phyloP scores from a whole-genome alignment of 2,329 filamentous ascomycete species.

The Zasmidium cellare region DNA sequence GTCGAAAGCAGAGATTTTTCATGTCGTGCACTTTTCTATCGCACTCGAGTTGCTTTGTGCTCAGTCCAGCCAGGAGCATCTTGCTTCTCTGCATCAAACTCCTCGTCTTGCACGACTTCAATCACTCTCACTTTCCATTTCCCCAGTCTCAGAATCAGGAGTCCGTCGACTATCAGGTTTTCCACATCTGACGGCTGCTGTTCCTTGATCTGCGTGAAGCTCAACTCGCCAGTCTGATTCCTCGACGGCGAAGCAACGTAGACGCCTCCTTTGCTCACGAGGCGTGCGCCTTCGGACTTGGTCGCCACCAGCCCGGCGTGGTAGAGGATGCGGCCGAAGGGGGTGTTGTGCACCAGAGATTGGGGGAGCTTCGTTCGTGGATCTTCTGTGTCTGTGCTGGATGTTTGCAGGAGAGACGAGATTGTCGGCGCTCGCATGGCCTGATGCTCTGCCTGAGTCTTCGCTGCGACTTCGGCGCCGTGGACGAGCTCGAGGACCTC shows the following conservation, averaged over 20 bases:
- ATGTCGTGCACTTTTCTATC: no score
- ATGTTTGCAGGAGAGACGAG: constrained; percentile 12
- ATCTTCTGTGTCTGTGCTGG: constrained; percentile 13
- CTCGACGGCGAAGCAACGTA: constrained; percentile 38
- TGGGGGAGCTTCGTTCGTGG: constrained; percentile 30
- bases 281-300: constrained; percentile 32
- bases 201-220: constrained; percentile 62
- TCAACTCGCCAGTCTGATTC: constrained; percentile 49
- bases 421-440: constrained; percentile 39
- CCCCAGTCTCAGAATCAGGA: constrained; percentile 58
- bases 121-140: constrained; percentile 63
- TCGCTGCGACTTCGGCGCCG: constrained; percentile 63
- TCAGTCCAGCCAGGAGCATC: constrained; percentile 54
- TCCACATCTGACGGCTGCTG: constrained; percentile 61
- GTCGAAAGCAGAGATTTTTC: no score
- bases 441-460: constrained; percentile 60
- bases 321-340: constrained; percentile 33
- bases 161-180: constrained; percentile 58
- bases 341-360: constrained; percentile 27
- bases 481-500: constrained; percentile 83
- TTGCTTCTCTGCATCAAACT: constrained; percentile 49
- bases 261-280: constrained; percentile 33
- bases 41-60: constrained; percentile 8
- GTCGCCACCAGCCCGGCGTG: constrained; percentile 33
- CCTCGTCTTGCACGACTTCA: constrained; percentile 55